phyloP scores from a whole-genome alignment of 306 rosid genomes.

The Glycine latifolia region DNA sequence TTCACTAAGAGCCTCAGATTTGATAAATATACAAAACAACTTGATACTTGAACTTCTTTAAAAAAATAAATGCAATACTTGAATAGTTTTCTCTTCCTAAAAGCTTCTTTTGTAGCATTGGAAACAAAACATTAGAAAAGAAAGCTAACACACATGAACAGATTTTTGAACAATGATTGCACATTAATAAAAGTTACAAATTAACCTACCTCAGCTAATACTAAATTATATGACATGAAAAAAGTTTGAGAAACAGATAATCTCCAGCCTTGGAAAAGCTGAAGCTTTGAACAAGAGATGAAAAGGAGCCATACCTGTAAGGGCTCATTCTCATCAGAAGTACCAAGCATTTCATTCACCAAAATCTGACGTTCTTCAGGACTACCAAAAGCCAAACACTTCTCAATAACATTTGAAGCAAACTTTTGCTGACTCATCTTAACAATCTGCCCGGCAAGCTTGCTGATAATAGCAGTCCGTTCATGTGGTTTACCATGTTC shows the following conservation, averaged over 20 bases:
- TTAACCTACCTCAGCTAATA: slow-evolving; percentile 8
- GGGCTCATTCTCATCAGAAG: slow-evolving; percentile 94
- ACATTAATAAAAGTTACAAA: slow-evolving; percentile 19
- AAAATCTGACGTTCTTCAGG: slow-evolving; percentile 85
- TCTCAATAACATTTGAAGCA: slow-evolving; percentile 99
- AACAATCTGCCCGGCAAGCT: slow-evolving; percentile 97
- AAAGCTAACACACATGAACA: slow-evolving; percentile 4
- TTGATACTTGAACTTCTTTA: slow-evolving; percentile 26
- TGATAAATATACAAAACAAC: slow-evolving; percentile 32
- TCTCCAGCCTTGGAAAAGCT: not conserved
- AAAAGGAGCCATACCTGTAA: slow-evolving; percentile 71
- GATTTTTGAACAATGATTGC: slow-evolving; percentile 17
- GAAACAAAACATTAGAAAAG: not conserved
- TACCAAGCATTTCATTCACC: slow-evolving; percentile 94
- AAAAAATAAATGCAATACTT: not conserved
- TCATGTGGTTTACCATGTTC: slow-evolving; percentile 83
- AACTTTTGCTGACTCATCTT: slow-evolving; percentile 98
- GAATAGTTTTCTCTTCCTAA: not conserved
- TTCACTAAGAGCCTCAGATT: slow-evolving; percentile 22
- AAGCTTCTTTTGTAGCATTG: not conserved
- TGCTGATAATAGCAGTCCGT: slow-evolving; percentile 76
- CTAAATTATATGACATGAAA: slow-evolving; percentile 14
- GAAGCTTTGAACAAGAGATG: slow-evolving; percentile 24
- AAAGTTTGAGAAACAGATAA: not conserved
- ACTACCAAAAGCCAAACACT: slow-evolving; percentile 86